These are phyloP conservation scores for Wickerhamiella qilinensis DNA, from an alignment of 805 yeast species.

Conservation along the genomic window DNA sequence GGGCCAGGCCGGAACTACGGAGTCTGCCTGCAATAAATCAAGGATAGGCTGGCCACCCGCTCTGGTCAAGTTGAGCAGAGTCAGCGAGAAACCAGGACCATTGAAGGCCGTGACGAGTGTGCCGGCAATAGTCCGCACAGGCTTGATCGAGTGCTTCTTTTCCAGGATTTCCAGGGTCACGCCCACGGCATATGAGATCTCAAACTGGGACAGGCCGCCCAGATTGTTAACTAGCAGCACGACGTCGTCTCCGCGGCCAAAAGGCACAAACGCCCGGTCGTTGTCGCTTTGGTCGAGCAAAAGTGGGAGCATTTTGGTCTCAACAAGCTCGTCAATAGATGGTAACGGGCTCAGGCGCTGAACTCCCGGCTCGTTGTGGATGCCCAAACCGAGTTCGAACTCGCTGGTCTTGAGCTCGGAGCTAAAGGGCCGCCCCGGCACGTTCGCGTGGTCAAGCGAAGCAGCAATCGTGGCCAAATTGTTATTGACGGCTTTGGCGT, in stretches of 20 bases:
- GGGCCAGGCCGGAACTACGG: constrained; percentile 76
- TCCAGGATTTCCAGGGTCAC: constrained; percentile 39
- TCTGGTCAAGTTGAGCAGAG: constrained; percentile 54
- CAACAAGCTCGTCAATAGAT: constrained; percentile 40
- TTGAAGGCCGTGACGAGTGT: constrained; percentile 78
- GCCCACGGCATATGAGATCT: constrained; percentile 55
- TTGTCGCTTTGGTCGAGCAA: constrained; percentile 45
- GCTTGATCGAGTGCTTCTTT: constrained; percentile 35
- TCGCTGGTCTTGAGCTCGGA: constrained; percentile 38
- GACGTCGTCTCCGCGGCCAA: constrained; percentile 45
- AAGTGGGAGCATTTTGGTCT: constrained; percentile 41
- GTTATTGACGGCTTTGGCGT: constrained; percentile 45
- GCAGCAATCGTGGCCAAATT: constrained; percentile 78
- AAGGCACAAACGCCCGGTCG: constrained; percentile 71
- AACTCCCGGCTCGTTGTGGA: constrained; percentile 88
- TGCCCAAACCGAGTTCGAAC: constrained; percentile 89
- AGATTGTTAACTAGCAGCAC: constrained; percentile 65
- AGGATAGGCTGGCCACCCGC: constrained; percentile 33
- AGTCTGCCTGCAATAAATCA: constrained; percentile 48
- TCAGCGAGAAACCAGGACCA: constrained; percentile 82
- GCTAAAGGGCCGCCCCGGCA: constrained; percentile 63
- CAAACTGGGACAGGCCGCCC: constrained; percentile 79
- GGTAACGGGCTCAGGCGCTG: constrained; percentile 53
- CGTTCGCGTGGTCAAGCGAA: constrained; percentile 74
- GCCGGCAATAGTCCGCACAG: constrained; percentile 56